A percentile compares a stretch with the other conserved stretches of the same genome.
Evolutionary conservation across 306 rosid genomes (phyloP).

Genomic region (Cucurbita argyrosperma): DNA sequence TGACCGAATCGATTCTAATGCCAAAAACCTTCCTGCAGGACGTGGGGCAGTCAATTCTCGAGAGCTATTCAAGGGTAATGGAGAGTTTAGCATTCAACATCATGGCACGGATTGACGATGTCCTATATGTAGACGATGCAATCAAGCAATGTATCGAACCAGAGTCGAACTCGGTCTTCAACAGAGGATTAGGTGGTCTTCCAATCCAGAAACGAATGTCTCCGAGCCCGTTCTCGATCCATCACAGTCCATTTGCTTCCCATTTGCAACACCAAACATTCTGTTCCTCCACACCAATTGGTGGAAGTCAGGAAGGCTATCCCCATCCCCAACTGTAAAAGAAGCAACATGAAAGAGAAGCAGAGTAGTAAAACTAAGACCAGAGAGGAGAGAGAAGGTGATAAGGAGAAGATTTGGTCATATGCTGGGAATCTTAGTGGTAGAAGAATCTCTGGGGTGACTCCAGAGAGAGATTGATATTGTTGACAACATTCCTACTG

Average conservation of each 20-base stretch:
- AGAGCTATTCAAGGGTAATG: conserved; percentile 93
- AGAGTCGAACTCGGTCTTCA: conserved; percentile 49
- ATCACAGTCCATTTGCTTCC: conserved; percentile 66
- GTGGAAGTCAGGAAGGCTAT: conserved; percentile 48
- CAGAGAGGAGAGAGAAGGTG: conserved; percentile 31
- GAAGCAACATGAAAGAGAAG: conserved; percentile 19
- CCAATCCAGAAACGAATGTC: conserved; percentile 82
- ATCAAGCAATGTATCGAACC: conserved; percentile 54
- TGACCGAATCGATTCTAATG: background rate
- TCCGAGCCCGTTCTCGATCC: conserved; percentile 84
- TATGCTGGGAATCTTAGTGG: conserved; percentile 59
- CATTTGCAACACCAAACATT: conserved; percentile 71
- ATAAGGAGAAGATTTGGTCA: conserved; percentile 67
- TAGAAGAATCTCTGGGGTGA: conserved; percentile 53
- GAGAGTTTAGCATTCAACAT: conserved; percentile 95
- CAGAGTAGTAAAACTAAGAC: conserved; percentile 17
- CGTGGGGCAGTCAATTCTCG: conserved; percentile 91
- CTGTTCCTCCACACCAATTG: conserved; percentile 57
- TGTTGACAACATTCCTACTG: conserved; percentile 5
- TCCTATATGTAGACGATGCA: conserved; percentile 68
- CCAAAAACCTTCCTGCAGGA: conserved; percentile 39
- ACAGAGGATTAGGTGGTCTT: conserved; percentile 56
- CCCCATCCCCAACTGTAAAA: conserved; percentile 22
- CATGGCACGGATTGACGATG: conserved; percentile 88
- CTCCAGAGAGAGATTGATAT: conserved; percentile 59